Evolutionary conservation across 2,329 filamentous ascomycete species (phyloP), one percentile per base, ranked within the genome.

Genomic region (Huntiella omanensis): DNA sequence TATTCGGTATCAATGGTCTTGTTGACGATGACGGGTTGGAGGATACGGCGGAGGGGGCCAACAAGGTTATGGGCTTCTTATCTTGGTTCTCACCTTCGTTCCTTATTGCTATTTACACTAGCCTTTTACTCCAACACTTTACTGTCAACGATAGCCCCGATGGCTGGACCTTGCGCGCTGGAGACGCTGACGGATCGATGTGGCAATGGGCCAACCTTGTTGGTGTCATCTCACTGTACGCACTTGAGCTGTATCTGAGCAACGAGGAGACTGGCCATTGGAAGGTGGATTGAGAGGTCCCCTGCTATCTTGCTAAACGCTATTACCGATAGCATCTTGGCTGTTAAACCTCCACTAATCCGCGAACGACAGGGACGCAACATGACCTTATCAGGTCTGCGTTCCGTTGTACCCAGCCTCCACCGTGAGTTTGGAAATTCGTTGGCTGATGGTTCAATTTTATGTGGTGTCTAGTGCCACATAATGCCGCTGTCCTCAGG

Each of bases 21-120:
- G 82, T 86, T 55, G 77, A 92, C 11, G 86, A 93, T 57, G 83
- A 84, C 2, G 80, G 77, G 34, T 70, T 93, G 36, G 86, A 94
- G 49, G 88, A 96, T 52, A 36, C 48, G 22, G 75, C 76, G 10
- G 86, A 94, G 55, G 79, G 79, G 5, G 84, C 86, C 16, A 83
- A 78, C 54, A 80, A 79, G 54, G 66, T 94, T 4, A 65, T 96
- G 12, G 83, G 81, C 1, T 75, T 95, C 52, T 66, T 96, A 36
- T 91, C 81, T 54, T 95, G 87, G 76, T 96, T 95, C 63, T 91
- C 84, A 13, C 88, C 91, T 0, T 92, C 83, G 17, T 92, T 96
- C 47, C 70, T 98, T 46, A 88, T 98, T 51, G 83, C 91, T 3
- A 87, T 96, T 28, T 98, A 98, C 62, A 98, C 91, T 2, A 95